Base-by-base conservation (phyloP, 2,329 filamentous ascomycete genomes). In the Truncatella angustata region DNA sequence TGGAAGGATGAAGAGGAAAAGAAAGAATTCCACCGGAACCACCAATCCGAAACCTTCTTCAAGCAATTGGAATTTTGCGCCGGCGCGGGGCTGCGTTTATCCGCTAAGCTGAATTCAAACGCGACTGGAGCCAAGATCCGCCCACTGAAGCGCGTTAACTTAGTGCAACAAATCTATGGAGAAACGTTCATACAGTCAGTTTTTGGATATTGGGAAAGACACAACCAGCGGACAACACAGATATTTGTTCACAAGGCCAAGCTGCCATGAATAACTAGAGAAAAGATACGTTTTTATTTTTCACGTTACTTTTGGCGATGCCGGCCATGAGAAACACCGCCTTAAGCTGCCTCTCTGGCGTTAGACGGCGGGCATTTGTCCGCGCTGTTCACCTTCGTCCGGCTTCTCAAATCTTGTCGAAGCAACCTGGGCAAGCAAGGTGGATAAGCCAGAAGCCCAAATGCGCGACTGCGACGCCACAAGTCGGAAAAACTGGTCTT, bases 1-100 rank as follows among this genome's bases (percentile, higher is more conserved):
- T 91, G 91, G 92, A 97, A 96, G 91, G 92, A 91, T 93, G 82
- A 85, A 87, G 81, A 85, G 78, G 75, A 74, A 78, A 80, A 79
- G 72, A 70, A 70, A 69, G 63, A 62, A 56, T 56, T 61, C 59
- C 56, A 49, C 66, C 66, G 63, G 63, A 63, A 59, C 24, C 11
- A 61, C 53, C 23, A 47, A 52, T 52, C 39, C 26, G 43, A 43
- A n/a, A 34, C 10, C 18, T 51, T 40, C 47, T n/a, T 50, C 32
- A 51, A 63, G 51, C 57, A 53, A 58, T 56, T 56, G 39, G 50
- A 40, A 50, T 52, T 69, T 66, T 69, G 56, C 61, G 54, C 57
- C 58, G 58, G 60, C 47, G 49, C 58, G 60, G 50, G 51, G 53
- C 52, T 49, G 57, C 47, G 60, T 74, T 76, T 73, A 73, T 72